These are phyloP conservation scores for Verticillium zaregamsianum DNA, from an alignment of 2,329 filamentous ascomycete genomes.

Conservation along the genomic window DNA sequence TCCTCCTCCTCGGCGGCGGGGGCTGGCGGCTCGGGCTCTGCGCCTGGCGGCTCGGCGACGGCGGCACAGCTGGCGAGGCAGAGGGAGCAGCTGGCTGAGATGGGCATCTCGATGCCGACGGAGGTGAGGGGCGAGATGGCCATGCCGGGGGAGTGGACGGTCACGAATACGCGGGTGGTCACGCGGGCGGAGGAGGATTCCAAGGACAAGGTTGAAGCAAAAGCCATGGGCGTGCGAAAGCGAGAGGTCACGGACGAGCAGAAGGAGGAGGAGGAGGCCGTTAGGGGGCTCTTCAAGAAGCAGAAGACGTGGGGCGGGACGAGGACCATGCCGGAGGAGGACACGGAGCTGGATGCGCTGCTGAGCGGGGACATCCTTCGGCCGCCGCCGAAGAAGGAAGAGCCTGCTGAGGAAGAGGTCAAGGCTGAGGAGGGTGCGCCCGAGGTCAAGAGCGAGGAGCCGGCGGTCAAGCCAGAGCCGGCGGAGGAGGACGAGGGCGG, in stretches of 20 bases:
- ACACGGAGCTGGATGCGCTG: slow-evolving; percentile 60
- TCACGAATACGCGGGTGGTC: slow-evolving; percentile 59
- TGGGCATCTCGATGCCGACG: slow-evolving; percentile 82
- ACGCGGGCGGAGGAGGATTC: slow-evolving; percentile 37
- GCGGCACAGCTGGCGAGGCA: slow-evolving; percentile 74
- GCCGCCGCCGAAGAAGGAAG: slow-evolving; percentile 24
- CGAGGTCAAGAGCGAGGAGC: slow-evolving; percentile 20
- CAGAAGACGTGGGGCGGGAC: slow-evolving; percentile 49
- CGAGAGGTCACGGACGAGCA: slow-evolving; percentile 56
- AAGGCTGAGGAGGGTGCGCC: slow-evolving; percentile 19
- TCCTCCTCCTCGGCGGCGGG: slow-evolving; percentile 22
- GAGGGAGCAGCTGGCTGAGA: slow-evolving; percentile 78
- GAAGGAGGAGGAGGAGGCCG: slow-evolving; percentile 55
- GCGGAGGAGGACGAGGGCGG: slow-evolving; percentile 14
- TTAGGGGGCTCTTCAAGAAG: slow-evolving; percentile 58
- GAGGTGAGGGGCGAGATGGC: slow-evolving; percentile 77
- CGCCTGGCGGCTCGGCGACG: slow-evolving; percentile 27
- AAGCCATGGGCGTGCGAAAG: slow-evolving; percentile 58
- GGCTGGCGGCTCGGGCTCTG: slow-evolving; percentile 3
- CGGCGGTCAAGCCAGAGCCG: slow-evolving; percentile 34
- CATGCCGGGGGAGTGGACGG: slow-evolving; percentile 84
- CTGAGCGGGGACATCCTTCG: slow-evolving; percentile 33
- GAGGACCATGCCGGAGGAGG: slow-evolving; percentile 42
- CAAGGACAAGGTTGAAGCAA: slow-evolving; percentile 37
- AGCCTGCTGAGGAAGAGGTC: slow-evolving; percentile 10